Percentiles rank a stretch among this genome's conserved stretches.
phyloP scores from a whole-genome alignment of 176 grass and related monocot species.

The Carex kokanica region DNA sequence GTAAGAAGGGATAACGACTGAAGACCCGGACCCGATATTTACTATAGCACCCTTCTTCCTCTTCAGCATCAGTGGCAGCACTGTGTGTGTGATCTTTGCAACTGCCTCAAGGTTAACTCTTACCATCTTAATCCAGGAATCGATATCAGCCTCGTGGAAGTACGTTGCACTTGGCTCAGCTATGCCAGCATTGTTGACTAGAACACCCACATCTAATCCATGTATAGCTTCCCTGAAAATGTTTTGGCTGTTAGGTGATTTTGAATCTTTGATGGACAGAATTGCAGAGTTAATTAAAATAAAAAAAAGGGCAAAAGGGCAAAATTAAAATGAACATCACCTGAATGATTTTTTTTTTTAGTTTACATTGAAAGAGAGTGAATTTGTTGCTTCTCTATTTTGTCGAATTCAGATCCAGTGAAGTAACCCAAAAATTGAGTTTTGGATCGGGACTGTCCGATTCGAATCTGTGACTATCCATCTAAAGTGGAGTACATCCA shows the following conservation, averaged over 20 bases:
- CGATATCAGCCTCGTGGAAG: slow-evolving; percentile 73
- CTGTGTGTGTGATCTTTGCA: slow-evolving; percentile 51
- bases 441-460: too few relatives aligned
- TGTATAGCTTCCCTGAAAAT: slow-evolving; percentile 34
- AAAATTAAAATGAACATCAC: neutral
- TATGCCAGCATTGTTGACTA: slow-evolving; percentile 65
- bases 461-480: too few relatives aligned
- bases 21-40: slow-evolving; percentile 68
- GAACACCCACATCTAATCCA: slow-evolving; percentile 65
- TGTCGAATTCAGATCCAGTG: too few relatives aligned
- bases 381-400: too few relatives aligned
- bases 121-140: slow-evolving; percentile 35
- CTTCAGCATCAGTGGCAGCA: slow-evolving; percentile 55
- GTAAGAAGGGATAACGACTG: slow-evolving; percentile 56
- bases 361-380: too few relatives aligned
- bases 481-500: too few relatives aligned
- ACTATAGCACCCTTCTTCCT: slow-evolving; percentile 54
- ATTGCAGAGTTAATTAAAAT: neutral
- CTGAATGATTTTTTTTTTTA: too few relatives aligned
- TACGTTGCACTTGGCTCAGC: slow-evolving; percentile 57
- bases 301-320: neutral
- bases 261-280: neutral
- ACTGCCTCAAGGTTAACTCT: slow-evolving; percentile 71
- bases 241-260: neutral
- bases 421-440: too few relatives aligned